A percentile compares a stretch with the other conserved stretches of the same genome.
Evolutionary conservation across 257 asterid species (phyloP).

Genomic region (Coffea eugenioides): DNA sequence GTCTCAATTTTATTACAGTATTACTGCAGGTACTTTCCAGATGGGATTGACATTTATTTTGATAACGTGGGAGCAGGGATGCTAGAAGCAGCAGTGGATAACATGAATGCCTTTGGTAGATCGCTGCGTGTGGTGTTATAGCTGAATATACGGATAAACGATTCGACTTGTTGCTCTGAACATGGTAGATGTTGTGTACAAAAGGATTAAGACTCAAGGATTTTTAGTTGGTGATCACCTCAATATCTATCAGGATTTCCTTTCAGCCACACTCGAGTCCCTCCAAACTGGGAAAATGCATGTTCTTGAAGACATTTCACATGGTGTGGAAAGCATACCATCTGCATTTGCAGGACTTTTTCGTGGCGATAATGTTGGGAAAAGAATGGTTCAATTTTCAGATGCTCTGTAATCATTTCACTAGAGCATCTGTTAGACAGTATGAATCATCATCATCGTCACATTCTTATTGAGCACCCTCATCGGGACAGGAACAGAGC

Average conservation of each 20-base stretch:
- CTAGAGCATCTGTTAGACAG: neutral
- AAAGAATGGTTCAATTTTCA: constrained; percentile 49
- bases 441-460: no score
- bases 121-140: constrained; percentile 68
- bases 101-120: constrained; percentile 62
- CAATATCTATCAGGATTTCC: constrained; percentile 37
- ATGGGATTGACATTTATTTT: constrained; percentile 74
- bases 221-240: constrained; percentile 52
- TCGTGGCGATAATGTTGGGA: constrained; percentile 55
- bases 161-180: constrained; percentile 32
- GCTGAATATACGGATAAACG: constrained; percentile 51
- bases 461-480: no score
- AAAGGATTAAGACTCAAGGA: constrained; percentile 59
- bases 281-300: constrained; percentile 43
- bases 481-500: no score
- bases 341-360: constrained; percentile 52
- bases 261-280: constrained; percentile 39
- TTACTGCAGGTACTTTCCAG: constrained; percentile 50
- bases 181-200: constrained; percentile 57
- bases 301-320: constrained; percentile 49
- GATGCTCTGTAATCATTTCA: neutral
- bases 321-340: constrained; percentile 57
- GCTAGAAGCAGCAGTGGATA: constrained; percentile 61
- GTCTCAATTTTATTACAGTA: no score
- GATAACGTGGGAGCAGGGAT: constrained; percentile 79